Evolutionary conservation across 495 filamentous ascomycete genomes (phyloP).

Genomic region (Extremus antarcticus): DNA sequence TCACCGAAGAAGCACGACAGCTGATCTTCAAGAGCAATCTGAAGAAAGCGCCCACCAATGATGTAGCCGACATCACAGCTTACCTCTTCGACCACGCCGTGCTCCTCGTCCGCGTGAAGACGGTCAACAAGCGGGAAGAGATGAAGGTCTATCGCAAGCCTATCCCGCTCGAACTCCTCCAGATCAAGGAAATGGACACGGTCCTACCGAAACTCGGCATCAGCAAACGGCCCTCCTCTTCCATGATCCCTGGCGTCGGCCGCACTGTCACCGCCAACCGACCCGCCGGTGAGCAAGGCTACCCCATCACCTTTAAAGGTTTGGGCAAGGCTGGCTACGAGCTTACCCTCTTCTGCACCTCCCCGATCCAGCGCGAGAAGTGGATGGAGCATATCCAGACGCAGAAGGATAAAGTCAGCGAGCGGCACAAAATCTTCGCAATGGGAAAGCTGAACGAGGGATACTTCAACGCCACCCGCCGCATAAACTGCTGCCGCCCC

Average conservation of each 20-base stretch:
- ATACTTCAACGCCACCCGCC: slow-evolving; percentile 71
- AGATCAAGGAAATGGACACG: slow-evolving; percentile 94
- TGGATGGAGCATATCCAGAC: slow-evolving; percentile 93
- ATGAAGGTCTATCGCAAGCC: slow-evolving; percentile 90
- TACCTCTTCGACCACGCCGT: slow-evolving; percentile 96
- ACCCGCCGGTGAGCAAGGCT: slow-evolving; percentile 54
- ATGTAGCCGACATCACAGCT: slow-evolving; percentile 69
- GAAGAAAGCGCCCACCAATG: slow-evolving; percentile 83
- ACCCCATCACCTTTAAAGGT: slow-evolving; percentile 95
- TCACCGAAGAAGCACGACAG: slow-evolving; percentile 87
- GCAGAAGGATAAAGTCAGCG: slow-evolving; percentile 74
- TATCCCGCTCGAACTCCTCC: slow-evolving; percentile 85
- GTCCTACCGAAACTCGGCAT: slow-evolving; percentile 74
- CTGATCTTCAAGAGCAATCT: slow-evolving; percentile 83
- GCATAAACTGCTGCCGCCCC: slow-evolving; percentile 88
- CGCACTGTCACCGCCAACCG: slow-evolving; percentile 25
- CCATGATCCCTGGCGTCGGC: slow-evolving; percentile 58
- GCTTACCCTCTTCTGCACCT: slow-evolving; percentile 75
- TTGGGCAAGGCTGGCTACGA: slow-evolving; percentile 95
- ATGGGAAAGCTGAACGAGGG: slow-evolving; percentile 72
- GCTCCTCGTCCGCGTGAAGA: slow-evolving; percentile 74
- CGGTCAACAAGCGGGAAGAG: slow-evolving; percentile 85
- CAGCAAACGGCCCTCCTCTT: slow-evolving; percentile 76
- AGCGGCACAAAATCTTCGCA: slow-evolving; percentile 87
- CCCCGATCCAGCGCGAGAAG: slow-evolving; percentile 70